A percentile compares a stretch with the other conserved stretches of the same genome.
phyloP scores from a whole-genome alignment of 345 rosid species.

The Microthlaspi erraticum region DNA sequence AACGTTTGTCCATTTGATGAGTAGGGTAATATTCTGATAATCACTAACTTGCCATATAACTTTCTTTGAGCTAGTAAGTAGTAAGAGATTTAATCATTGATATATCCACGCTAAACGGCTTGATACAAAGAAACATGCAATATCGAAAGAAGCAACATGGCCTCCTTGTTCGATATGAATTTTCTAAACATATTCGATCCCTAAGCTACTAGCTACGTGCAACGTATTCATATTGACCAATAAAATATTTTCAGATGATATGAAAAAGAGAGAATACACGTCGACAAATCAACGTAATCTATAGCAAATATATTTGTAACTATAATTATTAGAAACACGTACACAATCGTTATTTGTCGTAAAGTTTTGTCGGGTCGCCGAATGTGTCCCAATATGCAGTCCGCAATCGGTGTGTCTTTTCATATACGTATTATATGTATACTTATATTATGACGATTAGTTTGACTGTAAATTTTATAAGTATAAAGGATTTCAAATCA shows the following conservation, averaged over 20 bases:
- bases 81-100: not conserved
- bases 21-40: not conserved
- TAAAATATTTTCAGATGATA: too few relatives aligned
- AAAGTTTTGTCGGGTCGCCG: constrained; percentile 27
- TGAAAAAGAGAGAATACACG: constrained; percentile 33
- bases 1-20: not conserved
- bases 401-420: constrained; percentile 32
- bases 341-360: constrained; percentile 29
- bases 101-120: not conserved
- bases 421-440: not conserved
- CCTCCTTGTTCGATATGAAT: constrained; percentile 23
- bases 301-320: constrained; percentile 5
- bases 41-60: constrained; percentile 3
- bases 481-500: too few relatives aligned
- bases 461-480: not conserved
- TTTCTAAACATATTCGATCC: constrained; percentile 26
- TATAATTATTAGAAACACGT: constrained; percentile 31
- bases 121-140: not conserved
- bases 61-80: too few relatives aligned
- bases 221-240: too few relatives aligned
- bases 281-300: constrained; percentile 23
- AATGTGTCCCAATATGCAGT: constrained; percentile 33
- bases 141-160: constrained; percentile 27
- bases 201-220: constrained; percentile 31
- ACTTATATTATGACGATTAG: constrained; percentile 9